phyloP scores from a whole-genome alignment of 805 yeast species.

The Ogataea polymorpha region DNA sequence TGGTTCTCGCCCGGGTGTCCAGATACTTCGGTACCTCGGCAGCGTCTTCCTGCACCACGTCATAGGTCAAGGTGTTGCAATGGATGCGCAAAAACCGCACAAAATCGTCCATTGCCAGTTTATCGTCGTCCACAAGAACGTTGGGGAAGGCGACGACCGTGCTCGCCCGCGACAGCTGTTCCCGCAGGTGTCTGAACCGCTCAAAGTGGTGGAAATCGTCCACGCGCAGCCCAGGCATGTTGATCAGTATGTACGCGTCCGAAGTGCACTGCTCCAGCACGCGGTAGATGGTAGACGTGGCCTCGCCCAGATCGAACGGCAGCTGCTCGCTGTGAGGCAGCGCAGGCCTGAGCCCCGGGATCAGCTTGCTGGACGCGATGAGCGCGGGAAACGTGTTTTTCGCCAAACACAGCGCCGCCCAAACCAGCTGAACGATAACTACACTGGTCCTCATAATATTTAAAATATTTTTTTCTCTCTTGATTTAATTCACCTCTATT shows the following conservation, averaged over 20 bases:
- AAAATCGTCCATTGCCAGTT: constrained; percentile 40
- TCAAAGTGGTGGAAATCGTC: constrained; percentile 43
- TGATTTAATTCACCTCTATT: constrained; percentile 36
- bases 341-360: constrained; percentile 30
- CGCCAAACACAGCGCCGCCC: constrained; percentile 2
- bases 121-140: constrained; percentile 33
- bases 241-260: constrained; percentile 54
- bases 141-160: constrained; percentile 60
- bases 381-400: constrained; percentile 27
- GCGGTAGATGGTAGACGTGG: constrained; percentile 17
- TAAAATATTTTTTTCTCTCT: constrained; percentile 2
- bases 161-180: constrained; percentile 54
- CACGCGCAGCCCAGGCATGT: constrained; percentile 49
- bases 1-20: constrained; percentile 61
- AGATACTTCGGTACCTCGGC: constrained; percentile 53
- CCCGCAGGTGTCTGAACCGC: constrained; percentile 47
- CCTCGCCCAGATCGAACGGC: constrained; percentile 30
- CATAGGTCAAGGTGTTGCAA: constrained; percentile 50
- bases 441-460: background rate
- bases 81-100: constrained; percentile 41
- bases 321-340: constrained; percentile 30
- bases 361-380: constrained; percentile 24
- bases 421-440: background rate
- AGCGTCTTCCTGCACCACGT: constrained; percentile 36
- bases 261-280: constrained; percentile 42